Evolutionary conservation across 257 asterid genomes (phyloP), one percentile per base, ranked within the genome.

Genomic region (Capsicum baccatum): DNA sequence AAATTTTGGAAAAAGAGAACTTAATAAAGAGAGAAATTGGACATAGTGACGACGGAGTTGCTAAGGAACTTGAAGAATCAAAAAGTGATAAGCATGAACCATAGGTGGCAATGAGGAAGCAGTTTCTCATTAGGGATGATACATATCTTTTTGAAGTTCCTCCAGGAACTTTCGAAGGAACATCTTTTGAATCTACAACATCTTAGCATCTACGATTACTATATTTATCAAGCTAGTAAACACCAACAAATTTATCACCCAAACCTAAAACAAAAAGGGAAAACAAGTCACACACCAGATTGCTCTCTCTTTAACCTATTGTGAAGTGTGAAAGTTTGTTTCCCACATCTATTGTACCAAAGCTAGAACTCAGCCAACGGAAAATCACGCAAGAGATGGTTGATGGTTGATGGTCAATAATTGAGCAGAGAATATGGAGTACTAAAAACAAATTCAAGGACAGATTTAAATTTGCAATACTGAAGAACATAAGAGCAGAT

Each of bases 401-500:
- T 9, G 39, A 64, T 64, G 19, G 44, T 62, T 9, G 39, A 64
- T 64, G 17, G 47, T 52, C 26, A 63, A 21, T 76, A 71, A 37
- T 71, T 26, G 6, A 52, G 11, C 63, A 76, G 62, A 76, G 26
- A 39, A 21, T 50, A 15, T 76, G 63, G 63, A 21, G 11, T 76
- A 52, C 48, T 26, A 52, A 52, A 76, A 21, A 76, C 48, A 48
- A 52, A 76, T 26, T 13, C 81, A 52, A 26, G 63, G 19, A 76
- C 63, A 50, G 47, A 52, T 6, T 55, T 26, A 13, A 21, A 76
- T 76, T 76, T 50, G 26, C n/a, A 76, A 54, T 76, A 52, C 48
- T 21, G 63, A 76, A 50, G 81, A 76, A 52, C 14, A 76, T 8
- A 76, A 76, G 47, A 76, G 81, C 63, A 76, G 26, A 26, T 52